Base-by-base conservation (phyloP, 768 basidiomycete genomes). In the Megacollybia marginata region DNA sequence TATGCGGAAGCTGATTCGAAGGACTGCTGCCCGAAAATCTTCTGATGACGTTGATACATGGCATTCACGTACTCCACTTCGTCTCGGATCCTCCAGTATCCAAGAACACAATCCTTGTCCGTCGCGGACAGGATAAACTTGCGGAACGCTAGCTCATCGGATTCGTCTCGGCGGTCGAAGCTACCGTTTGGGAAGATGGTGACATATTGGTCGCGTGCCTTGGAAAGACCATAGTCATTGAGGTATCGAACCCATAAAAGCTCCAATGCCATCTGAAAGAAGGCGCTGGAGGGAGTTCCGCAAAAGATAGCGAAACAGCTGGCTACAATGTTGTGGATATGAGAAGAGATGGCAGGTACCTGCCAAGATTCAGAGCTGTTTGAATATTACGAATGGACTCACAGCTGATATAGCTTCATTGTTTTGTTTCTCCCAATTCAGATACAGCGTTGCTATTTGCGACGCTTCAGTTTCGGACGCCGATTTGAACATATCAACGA, bases 321-420 rank as follows among this genome's bases (percentile, higher is more conserved):
- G 44, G 51, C 46, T 20, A 49, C 50, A 42, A 54, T 47, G 11
- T 16, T 47, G 43, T 46, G 42, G 33, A 54, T 48, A 47, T 54
- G 54, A 12, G 18, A 5, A 16, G 54, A 54, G 33, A 54, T 54
- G 28, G 28, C 44, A n/a, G 44, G 23, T n/a, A 18, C 23, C 44
- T 18, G 44, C 4, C 13, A 44, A 40, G 2, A 8, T 46, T 56
- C 9, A 28, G 46, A 48, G 33, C 33, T 48, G 33, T 48, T 32
- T 45, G 19, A 48, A 38, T 47, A 47, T 52, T 45, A 23, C 12
- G n/a, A 36, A 31, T 15, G 43, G 33, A 33, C 55, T 35, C 49
- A 57, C 55, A 50, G 50, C 43, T 18, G 55, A 54, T 45, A 57
- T 53, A 13, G 53, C 55, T 50, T 54, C 55, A 48, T 57, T 57